These are phyloP conservation scores for Metschnikowia lochheadii DNA, from an alignment of 805 yeast genomes.

Conservation along the genomic window DNA sequence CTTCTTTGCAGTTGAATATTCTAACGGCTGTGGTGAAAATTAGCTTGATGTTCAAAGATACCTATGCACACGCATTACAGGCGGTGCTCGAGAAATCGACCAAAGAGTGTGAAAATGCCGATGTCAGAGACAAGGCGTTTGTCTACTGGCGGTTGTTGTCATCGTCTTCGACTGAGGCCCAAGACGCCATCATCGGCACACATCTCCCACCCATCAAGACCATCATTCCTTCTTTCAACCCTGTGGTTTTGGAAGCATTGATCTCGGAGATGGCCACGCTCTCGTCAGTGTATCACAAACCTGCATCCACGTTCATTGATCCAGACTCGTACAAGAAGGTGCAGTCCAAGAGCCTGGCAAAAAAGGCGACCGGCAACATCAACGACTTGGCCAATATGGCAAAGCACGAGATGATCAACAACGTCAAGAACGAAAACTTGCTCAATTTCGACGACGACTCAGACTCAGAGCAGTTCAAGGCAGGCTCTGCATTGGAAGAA, in stretches of 20 bases:
- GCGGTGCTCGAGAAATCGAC: constrained; percentile 59
- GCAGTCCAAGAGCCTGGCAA: constrained; percentile 15
- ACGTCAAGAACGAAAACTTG: constrained; percentile 70
- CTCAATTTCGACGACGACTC: constrained; percentile 79
- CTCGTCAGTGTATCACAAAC: constrained; percentile 86
- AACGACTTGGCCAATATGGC: constrained; percentile 80
- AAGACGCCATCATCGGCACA: constrained; percentile 53
- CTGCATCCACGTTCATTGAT: constrained; percentile 61
- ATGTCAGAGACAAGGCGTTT: constrained; percentile 76
- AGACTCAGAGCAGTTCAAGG: constrained; percentile 7
- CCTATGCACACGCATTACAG: constrained; percentile 47
- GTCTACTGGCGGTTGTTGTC: constrained; percentile 77
- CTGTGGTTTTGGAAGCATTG: constrained; percentile 61
- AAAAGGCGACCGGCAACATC: constrained; percentile 36
- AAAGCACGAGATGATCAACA: constrained; percentile 63
- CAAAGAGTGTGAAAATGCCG: constrained; percentile 63
- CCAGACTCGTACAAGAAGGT: constrained; percentile 23
- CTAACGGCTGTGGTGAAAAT: constrained; percentile 63
- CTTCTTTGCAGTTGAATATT: constrained; percentile 55
- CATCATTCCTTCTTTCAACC: constrained; percentile 68
- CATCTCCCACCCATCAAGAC: constrained; percentile 69
- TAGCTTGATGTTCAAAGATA: constrained; percentile 23
- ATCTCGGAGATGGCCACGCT: constrained; percentile 76
- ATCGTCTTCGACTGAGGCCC: constrained; percentile 33
- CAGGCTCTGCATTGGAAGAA: constrained; percentile 57